phyloP scores from a whole-genome alignment of 1,284 basidiomycete species.

The Ceratobasidium sp. region DNA sequence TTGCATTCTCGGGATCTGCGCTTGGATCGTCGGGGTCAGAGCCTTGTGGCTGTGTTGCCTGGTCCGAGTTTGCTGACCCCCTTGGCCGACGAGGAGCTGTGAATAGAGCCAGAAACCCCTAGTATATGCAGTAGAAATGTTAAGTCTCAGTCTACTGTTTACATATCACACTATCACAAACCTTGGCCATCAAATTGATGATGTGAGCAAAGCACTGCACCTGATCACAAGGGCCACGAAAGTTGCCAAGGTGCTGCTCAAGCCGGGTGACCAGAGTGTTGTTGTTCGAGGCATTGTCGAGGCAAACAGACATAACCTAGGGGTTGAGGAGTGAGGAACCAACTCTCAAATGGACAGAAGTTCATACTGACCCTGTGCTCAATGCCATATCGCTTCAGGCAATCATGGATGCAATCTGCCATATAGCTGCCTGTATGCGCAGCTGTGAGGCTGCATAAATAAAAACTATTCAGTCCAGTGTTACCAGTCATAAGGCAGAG shows the following conservation, averaged over 20 bases:
- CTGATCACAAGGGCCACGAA: not conserved
- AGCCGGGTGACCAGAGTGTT: not conserved
- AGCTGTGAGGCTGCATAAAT: slow-evolving; percentile 47
- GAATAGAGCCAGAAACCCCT: too few species aligned
- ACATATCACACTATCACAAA: too few species aligned
- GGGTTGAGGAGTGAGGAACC: not conserved
- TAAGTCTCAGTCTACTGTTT: too few species aligned
- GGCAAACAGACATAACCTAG: not conserved
- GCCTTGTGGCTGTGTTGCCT: not conserved
- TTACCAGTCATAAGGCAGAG: too few species aligned
- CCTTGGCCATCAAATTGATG: slow-evolving; percentile 8
- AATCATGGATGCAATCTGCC: slow-evolving; percentile 48
- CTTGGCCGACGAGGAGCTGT: too few species aligned
- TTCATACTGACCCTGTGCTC: slow-evolving; percentile 47
- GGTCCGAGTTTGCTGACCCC: not conserved
- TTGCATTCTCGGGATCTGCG: not conserved
- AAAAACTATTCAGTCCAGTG: not conserved
- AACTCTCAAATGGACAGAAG: not conserved
- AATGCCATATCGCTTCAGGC: slow-evolving; percentile 49
- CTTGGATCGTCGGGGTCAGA: not conserved
- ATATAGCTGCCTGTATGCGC: slow-evolving; percentile 51
- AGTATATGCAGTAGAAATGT: too few species aligned
- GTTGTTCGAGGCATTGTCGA: slow-evolving; percentile 3
- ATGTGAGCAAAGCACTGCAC: slow-evolving; percentile 17
- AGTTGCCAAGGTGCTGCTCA: not conserved